Evolutionary conservation across 305 asterid genomes (phyloP).

Genomic region (Withania somnifera): DNA sequence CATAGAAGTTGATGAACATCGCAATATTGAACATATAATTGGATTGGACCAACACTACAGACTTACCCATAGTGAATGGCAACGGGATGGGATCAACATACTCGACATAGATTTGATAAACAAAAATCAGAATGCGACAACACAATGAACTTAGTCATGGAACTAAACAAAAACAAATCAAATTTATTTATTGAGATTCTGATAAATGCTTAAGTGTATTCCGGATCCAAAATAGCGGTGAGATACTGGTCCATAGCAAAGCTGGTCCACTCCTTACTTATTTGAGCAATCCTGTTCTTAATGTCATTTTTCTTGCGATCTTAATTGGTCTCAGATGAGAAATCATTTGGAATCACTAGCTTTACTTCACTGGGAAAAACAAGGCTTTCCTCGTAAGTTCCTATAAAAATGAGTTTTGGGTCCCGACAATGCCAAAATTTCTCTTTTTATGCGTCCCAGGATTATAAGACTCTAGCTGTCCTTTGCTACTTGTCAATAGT

Average conservation of each 20-base stretch:
- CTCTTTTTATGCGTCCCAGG: background rate
- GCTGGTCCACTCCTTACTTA: too few species aligned
- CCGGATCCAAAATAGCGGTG: background rate
- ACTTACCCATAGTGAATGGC: too few species aligned
- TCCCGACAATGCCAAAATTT: constrained; percentile 10
- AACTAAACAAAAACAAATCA: too few species aligned
- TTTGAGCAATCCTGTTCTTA: too few species aligned
- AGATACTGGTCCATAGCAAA: constrained; percentile 13
- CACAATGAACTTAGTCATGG: background rate
- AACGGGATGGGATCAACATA: too few species aligned
- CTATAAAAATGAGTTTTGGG: constrained; percentile 12
- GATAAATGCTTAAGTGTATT: background rate
- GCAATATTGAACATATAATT: background rate
- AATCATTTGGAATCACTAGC: background rate
- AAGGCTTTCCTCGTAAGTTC: constrained; percentile 12
- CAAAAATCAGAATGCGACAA: background rate
- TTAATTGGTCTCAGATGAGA: background rate
- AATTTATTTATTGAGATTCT: background rate
- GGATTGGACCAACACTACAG: background rate
- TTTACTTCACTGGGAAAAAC: constrained; percentile 19
- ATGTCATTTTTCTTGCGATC: too few species aligned
- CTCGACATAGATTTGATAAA: background rate
- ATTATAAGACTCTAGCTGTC: too few species aligned
- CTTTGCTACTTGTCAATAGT: background rate
- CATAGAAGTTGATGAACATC: background rate